Percentiles rank a stretch among this genome's conserved stretches.
Conservation (phyloP, 1,284 basidiomycete species). For the Rhodotorula sp. region DNA sequence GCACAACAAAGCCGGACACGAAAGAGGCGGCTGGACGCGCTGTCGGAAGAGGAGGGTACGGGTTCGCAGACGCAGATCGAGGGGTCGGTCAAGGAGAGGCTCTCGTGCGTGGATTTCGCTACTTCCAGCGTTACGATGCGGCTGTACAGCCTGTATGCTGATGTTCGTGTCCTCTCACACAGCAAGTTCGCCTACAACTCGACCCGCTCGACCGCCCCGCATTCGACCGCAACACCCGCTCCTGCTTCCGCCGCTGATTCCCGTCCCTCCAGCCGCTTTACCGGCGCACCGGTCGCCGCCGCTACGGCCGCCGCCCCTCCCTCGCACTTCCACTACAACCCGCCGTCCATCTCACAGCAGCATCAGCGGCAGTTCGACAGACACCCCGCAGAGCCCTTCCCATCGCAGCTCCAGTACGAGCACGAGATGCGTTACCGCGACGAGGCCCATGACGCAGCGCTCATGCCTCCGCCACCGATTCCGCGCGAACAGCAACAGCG, state of each 20-base stretch:
- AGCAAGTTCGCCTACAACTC: conserved; percentile 18
- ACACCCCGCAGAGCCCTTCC: no score
- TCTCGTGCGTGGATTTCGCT: conserved; percentile 1
- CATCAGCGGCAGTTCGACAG: no score
- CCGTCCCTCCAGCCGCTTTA: background rate
- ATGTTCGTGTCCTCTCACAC: background rate
- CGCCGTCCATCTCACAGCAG: background rate
- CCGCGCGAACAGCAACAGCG: background rate
- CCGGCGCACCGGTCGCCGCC: no score
- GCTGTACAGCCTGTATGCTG: no score
- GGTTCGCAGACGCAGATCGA: background rate
- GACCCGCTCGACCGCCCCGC: background rate
- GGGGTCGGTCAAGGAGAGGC: background rate
- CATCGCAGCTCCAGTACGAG: background rate
- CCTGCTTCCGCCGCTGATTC: background rate
- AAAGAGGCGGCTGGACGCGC: background rate
- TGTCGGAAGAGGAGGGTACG: background rate
- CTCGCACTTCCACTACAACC: conserved; percentile 3
- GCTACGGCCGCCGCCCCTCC: no score
- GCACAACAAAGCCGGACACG: background rate
- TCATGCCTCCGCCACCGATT: conserved; percentile 14
- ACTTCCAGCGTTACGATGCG: no score
- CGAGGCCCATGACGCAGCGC: background rate
- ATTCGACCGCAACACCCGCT: background rate
- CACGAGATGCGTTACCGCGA: background rate